Conservation (phyloP, 2,329 filamentous ascomycete genomes). For the Fonsecaea multimorphosa region DNA sequence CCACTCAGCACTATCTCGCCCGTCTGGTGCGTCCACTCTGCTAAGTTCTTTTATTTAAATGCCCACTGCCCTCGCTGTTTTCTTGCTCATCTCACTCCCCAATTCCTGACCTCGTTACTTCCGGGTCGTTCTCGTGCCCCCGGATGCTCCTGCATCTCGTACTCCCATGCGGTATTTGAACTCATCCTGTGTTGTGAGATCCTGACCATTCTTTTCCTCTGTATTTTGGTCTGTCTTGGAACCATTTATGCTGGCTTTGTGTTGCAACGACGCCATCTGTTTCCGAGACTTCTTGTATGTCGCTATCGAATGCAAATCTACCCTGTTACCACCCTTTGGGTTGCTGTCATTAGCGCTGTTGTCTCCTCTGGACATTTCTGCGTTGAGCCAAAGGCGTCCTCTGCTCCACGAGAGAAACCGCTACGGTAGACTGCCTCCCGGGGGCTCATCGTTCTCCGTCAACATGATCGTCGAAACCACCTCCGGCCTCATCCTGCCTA, state of each 20-base stretch:
- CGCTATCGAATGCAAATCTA: neutral
- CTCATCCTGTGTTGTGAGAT: neutral
- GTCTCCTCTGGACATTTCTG: neutral
- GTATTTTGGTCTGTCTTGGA: neutral
- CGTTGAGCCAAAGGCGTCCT: neutral
- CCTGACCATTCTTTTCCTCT: neutral
- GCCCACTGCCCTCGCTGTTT: neutral
- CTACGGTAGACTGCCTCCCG: neutral
- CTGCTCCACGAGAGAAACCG: neutral
- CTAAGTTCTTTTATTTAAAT: neutral
- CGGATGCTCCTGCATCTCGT: no score
- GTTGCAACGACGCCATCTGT: neutral
- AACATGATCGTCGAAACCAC: constrained; percentile 4
- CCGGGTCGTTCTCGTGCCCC: no score
- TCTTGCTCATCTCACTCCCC: neutral
- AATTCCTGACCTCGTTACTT: no score
- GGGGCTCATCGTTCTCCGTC: neutral
- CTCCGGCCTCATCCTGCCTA: constrained; percentile 2
- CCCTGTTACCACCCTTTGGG: neutral
- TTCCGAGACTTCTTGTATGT: neutral
- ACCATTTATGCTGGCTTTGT: neutral
- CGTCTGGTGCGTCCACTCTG: neutral
- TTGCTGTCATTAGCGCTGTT: neutral
- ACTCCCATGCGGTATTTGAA: no score
- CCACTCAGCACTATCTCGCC: neutral